Evolutionary conservation across 208 protist genomes (phyloP).

Genomic region (Herpetomonas samuelpessoai): DNA sequence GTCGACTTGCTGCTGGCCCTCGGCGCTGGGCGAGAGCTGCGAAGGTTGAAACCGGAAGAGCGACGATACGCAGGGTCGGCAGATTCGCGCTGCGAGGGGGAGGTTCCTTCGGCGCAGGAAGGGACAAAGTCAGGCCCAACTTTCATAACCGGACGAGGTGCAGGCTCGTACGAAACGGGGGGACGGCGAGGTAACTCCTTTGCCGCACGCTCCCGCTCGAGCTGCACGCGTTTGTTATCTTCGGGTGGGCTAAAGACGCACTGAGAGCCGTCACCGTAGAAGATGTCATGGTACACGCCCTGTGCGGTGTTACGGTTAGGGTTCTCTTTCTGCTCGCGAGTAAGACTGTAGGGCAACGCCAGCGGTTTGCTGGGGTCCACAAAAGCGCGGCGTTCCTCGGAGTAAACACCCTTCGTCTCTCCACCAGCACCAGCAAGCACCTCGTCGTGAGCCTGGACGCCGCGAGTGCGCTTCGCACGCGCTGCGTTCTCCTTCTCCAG

Average conservation of each 20-base stretch:
- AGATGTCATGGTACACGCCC: slow-evolving; percentile 74
- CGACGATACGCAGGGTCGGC: not conserved
- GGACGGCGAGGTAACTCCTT: slow-evolving; percentile 18
- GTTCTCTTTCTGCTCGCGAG: slow-evolving; percentile 36
- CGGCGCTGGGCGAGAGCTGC: not conserved
- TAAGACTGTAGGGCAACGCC: slow-evolving; percentile 36
- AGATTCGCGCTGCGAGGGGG: slow-evolving; percentile 8
- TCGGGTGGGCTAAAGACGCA: slow-evolving; percentile 44
- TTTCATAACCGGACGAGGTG: slow-evolving; percentile 32
- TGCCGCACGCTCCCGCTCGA: slow-evolving; percentile 39
- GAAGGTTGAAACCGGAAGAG: not conserved
- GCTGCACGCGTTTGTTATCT: slow-evolving; percentile 66
- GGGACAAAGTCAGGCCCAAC: slow-evolving; percentile 76
- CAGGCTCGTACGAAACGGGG: slow-evolving; percentile 19
- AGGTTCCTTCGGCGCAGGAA: slow-evolving; percentile 50
- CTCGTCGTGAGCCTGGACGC: slow-evolving; percentile 14
- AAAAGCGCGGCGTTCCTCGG: slow-evolving; percentile 40
- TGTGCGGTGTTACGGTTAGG: slow-evolving; percentile 14
- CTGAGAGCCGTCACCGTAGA: slow-evolving; percentile 61
- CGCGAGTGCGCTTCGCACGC: slow-evolving; percentile 13
- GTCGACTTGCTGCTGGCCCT: too few species aligned
- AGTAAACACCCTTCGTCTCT: slow-evolving; percentile 8
- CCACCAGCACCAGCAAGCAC: slow-evolving; percentile 2
- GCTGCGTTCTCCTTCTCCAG: slow-evolving; percentile 10
- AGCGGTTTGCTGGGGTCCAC: slow-evolving; percentile 74